Evolutionary conservation across 2,329 filamentous ascomycete genomes (phyloP).

Genomic region (Clonostachys rhizophaga): DNA sequence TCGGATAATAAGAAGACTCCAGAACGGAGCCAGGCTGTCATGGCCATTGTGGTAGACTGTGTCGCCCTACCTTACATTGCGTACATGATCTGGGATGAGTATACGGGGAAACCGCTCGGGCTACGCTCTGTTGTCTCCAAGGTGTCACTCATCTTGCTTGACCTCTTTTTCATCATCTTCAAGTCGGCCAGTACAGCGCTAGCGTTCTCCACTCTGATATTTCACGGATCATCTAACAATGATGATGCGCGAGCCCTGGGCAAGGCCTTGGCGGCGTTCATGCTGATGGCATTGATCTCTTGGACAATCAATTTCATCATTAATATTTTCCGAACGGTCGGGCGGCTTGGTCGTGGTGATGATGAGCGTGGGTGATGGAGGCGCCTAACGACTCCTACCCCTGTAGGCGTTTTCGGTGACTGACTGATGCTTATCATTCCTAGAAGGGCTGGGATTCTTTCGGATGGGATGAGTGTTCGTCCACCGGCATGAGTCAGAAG

Average conservation of each 20-base stretch:
- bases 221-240: constrained; percentile 32
- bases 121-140: constrained; percentile 81
- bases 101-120: constrained; percentile 88
- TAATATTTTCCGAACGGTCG: constrained; percentile 69
- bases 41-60: constrained; percentile 85
- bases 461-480: no score
- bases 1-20: constrained; percentile 28
- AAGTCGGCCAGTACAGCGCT: constrained; percentile 89
- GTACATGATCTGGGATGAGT: constrained; percentile 96
- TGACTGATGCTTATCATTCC: no score
- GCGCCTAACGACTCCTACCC: neutral
- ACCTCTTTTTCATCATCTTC: constrained; percentile 96
- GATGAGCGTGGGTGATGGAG: constrained; percentile 18
- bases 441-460: no score
- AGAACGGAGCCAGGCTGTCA: constrained; percentile 73
- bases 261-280: constrained; percentile 70
- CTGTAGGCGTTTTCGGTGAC: no score
- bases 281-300: constrained; percentile 78
- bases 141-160: constrained; percentile 82
- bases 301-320: constrained; percentile 90
- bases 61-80: constrained; percentile 85
- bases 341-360: constrained; percentile 53
- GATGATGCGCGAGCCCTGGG: constrained; percentile 45
- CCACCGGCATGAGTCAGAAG: no score
- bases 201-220: constrained; percentile 79